These are phyloP conservation scores for Primulina huaijiensis DNA, from an alignment of 257 asterid species.

Conservation along the genomic window DNA sequence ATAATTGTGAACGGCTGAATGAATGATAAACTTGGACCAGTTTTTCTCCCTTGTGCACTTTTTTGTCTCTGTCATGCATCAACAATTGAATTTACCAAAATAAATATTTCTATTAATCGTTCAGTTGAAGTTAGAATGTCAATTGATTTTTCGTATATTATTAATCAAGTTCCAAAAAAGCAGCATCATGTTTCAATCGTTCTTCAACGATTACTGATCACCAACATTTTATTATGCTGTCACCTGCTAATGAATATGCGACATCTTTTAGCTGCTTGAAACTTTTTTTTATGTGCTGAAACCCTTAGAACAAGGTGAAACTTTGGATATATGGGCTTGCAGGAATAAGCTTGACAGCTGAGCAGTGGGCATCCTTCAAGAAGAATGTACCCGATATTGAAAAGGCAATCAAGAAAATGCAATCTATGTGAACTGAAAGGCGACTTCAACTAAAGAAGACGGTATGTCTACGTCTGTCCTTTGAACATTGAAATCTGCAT, in stretches of 20 bases:
- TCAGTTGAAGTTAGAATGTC: background rate
- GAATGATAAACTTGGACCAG: background rate
- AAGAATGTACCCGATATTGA: conserved; percentile 74
- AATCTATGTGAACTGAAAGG: conserved; percentile 46
- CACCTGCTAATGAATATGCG: too few relatives aligned
- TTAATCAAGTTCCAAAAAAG: too few relatives aligned
- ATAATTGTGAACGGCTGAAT: background rate
- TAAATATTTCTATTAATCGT: too few relatives aligned
- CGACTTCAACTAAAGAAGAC: background rate
- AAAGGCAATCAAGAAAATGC: conserved; percentile 77
- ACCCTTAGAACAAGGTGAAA: background rate
- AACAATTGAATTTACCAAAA: too few relatives aligned
- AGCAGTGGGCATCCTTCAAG: conserved; percentile 73
- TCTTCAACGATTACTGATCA: too few relatives aligned
- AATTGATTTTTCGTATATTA: background rate
- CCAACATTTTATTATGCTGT: too few relatives aligned
- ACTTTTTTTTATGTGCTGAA: too few relatives aligned
- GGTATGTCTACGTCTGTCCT: background rate
- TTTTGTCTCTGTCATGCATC: too few relatives aligned
- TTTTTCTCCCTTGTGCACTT: background rate
- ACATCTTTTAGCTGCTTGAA: background rate
- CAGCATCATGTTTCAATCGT: too few relatives aligned
- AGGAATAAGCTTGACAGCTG: conserved; percentile 92
- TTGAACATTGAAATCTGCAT: background rate
- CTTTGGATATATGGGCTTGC: conserved; percentile 11